Evolutionary conservation across 495 filamentous ascomycete genomes (phyloP).

Genomic region (Pseudevernia furfuracea): DNA sequence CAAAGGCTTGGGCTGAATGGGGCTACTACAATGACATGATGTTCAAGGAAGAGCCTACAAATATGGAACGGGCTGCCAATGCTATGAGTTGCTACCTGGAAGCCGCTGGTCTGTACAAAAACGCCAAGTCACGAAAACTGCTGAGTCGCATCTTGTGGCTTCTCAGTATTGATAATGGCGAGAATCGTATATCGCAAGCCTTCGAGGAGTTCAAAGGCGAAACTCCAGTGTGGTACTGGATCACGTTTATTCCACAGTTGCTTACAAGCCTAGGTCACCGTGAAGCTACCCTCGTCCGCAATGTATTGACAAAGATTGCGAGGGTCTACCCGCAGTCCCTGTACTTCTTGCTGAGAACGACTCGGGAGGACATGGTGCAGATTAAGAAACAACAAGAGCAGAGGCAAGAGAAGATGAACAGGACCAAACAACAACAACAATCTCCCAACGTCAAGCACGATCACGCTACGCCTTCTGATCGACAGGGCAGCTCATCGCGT

Average conservation of each 20-base stretch:
- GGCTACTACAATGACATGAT: slow-evolving; percentile 93
- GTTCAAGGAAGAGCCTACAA: slow-evolving; percentile 79
- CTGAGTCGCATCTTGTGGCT: slow-evolving; percentile 96
- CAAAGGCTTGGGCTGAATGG: slow-evolving; percentile 99
- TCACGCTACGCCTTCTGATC: slow-evolving; percentile 33
- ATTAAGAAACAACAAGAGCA: slow-evolving; percentile 83
- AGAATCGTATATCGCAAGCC: slow-evolving; percentile 66
- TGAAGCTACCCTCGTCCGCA: slow-evolving; percentile 77
- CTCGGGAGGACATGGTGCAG: slow-evolving; percentile 83
- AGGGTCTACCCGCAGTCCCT: slow-evolving; percentile 90
- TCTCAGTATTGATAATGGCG: slow-evolving; percentile 83
- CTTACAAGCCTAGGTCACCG: slow-evolving; percentile 80
- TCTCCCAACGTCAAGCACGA: slow-evolving; percentile 44
- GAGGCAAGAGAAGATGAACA: slow-evolving; percentile 59
- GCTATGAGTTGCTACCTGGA: slow-evolving; percentile 95
- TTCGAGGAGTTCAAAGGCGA: slow-evolving; percentile 96
- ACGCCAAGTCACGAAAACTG: slow-evolving; percentile 87
- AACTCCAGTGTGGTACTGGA: slow-evolving; percentile 97
- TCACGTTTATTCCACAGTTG: slow-evolving; percentile 95
- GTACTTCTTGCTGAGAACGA: slow-evolving; percentile 89
- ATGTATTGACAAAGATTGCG: slow-evolving; percentile 83
- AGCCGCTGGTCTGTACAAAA: slow-evolving; percentile 92
- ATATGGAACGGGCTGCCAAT: slow-evolving; percentile 74
- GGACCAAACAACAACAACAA: slow-evolving; percentile 35
- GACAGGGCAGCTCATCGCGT: slow-evolving; percentile 32